These are phyloP conservation scores for Diplosphaera chodatii DNA, from an alignment of 139 green algal genomes.

Conservation along the genomic window DNA sequence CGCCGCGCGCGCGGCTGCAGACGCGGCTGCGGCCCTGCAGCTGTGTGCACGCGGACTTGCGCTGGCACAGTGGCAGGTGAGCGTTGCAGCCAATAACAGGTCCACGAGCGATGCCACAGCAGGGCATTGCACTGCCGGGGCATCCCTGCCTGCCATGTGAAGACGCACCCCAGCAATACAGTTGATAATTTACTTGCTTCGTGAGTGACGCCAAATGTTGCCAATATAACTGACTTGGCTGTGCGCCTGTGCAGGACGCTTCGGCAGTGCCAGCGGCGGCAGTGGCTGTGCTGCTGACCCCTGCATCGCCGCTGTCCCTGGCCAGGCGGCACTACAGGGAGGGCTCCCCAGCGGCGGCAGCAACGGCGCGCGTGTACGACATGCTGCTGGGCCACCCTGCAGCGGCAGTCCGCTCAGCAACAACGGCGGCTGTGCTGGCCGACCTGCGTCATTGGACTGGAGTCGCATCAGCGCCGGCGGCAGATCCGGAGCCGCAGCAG, in stretches of 20 bases:
- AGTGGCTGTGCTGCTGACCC: neutral
- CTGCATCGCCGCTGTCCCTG: neutral
- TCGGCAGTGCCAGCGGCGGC: neutral
- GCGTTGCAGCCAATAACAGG: neutral
- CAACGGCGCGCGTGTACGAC: neutral
- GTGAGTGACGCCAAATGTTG: no score
- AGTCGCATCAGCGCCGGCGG: no score
- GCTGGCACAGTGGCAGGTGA: neutral
- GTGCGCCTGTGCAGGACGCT: no score
- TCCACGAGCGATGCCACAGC: no score
- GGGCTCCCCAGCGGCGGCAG: no score
- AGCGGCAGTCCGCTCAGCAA: no score
- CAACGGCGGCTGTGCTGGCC: neutral
- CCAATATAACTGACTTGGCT: no score
- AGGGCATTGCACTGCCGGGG: no score
- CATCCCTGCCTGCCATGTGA: no score
- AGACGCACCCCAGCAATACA: no score
- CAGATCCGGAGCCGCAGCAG: no score
- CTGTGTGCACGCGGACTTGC: neutral
- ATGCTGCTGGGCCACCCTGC: neutral
- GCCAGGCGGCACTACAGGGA: neutral
- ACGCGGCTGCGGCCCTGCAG: slow-evolving; percentile 1
- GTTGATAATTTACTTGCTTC: no score
- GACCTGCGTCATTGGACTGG: neutral
- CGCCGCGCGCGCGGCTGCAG: neutral